Conservation (phyloP, 495 filamentous ascomycete genomes). For the Lentithecium fluviatile region DNA sequence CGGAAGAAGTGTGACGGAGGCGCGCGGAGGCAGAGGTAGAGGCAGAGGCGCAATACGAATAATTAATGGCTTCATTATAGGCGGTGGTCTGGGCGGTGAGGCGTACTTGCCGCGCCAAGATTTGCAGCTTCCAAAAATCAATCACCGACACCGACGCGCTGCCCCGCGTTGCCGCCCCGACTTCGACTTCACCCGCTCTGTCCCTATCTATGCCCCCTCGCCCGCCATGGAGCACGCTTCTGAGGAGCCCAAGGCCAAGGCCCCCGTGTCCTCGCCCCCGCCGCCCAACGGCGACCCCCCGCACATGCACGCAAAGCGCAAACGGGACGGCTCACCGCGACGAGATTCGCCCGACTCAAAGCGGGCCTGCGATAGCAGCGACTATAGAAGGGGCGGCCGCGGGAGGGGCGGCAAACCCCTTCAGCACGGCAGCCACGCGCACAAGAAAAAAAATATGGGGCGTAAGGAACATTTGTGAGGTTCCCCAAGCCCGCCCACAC, state of each 20-base stretch:
- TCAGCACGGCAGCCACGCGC: slow-evolving; percentile 39
- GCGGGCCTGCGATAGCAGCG: slow-evolving; percentile 33
- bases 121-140: background rate
- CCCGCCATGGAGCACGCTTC: slow-evolving; percentile 21
- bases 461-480: slow-evolving; percentile 63
- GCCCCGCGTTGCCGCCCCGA: background rate
- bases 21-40: background rate
- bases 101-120: background rate
- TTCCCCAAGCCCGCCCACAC: background rate
- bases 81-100: slow-evolving; percentile 1
- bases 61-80: too few relatives aligned
- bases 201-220: slow-evolving; percentile 18
- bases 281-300: slow-evolving; percentile 1
- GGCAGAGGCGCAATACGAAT: too few relatives aligned
- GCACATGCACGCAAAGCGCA: slow-evolving; percentile 31
- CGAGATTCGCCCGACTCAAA: slow-evolving; percentile 20
- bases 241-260: background rate
- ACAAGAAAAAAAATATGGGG: slow-evolving; percentile 67
- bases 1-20: background rate
- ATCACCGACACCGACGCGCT: background rate
- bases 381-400: slow-evolving; percentile 11
- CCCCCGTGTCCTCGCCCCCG: background rate
- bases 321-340: slow-evolving; percentile 36
- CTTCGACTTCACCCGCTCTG: background rate
- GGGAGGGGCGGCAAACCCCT: slow-evolving; percentile 33